A percentile compares a stretch with the other conserved stretches of the same genome.
Conservation (phyloP, 2,329 filamentous ascomycete species). For the Claviceps sp. region DNA sequence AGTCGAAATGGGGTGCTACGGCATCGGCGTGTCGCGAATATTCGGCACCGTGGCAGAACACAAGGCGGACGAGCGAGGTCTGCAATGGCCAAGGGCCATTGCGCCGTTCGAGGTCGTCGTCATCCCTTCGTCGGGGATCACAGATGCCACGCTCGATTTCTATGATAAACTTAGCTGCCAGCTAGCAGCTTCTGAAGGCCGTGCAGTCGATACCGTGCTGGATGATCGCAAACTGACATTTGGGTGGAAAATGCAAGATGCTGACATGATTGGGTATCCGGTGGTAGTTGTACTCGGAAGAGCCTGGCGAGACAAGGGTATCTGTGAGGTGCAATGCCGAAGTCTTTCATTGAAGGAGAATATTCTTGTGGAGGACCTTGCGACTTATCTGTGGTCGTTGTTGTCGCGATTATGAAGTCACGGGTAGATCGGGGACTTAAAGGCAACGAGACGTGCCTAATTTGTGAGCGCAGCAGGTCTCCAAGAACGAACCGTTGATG, state of each 20-base stretch:
- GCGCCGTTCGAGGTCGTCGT: conserved; percentile 72
- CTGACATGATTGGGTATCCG: conserved; percentile 80
- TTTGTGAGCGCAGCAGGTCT: too few species aligned
- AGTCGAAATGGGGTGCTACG: conserved; percentile 92
- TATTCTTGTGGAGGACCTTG: conserved; percentile 33
- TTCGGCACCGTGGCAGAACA: conserved; percentile 75
- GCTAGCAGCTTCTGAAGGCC: conserved; percentile 2
- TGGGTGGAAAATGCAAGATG: conserved; percentile 80
- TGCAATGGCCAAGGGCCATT: conserved; percentile 80
- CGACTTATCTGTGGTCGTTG: conserved; percentile 29
- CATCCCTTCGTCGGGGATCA: conserved; percentile 35
- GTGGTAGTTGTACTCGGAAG: conserved; percentile 69
- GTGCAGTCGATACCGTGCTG: conserved; percentile 48
- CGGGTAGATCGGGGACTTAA: too few species aligned
- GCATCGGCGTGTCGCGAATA: conserved; percentile 84
- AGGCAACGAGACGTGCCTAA: not conserved
- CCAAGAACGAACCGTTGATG: not conserved
- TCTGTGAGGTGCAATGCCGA: conserved; percentile 71
- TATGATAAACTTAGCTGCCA: conserved; percentile 44
- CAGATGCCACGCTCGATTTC: conserved; percentile 39
- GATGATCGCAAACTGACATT: conserved; percentile 60
- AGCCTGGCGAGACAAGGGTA: conserved; percentile 43
- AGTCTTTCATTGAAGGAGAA: conserved; percentile 48
- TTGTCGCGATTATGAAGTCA: conserved; percentile 34
- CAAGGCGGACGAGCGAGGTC: conserved; percentile 54